Evolutionary conservation across 2,329 filamentous ascomycete species (phyloP).

Genomic region (Fusarium heterosporum): DNA sequence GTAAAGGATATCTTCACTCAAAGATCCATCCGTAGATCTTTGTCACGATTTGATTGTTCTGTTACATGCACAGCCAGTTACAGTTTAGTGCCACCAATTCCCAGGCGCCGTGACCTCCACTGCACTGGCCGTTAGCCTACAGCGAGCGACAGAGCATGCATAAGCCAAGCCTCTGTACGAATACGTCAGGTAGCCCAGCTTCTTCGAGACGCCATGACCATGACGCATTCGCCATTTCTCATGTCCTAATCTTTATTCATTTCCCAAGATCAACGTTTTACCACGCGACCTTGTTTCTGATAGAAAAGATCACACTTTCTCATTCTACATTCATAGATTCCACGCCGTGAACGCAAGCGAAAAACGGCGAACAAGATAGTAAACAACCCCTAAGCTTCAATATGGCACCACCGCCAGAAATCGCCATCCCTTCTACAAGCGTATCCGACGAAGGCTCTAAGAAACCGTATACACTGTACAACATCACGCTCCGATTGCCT

Average conservation of each 20-base stretch:
- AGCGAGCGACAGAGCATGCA: slow-evolving; percentile 24
- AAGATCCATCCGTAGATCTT: neutral
- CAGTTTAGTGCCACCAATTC: slow-evolving; percentile 26
- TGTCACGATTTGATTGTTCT: neutral
- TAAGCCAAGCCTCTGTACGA: slow-evolving; percentile 27
- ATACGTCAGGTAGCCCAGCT: slow-evolving; percentile 29
- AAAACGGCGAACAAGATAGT: neutral
- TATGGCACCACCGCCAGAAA: slow-evolving; percentile 75
- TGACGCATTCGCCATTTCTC: slow-evolving; percentile 36
- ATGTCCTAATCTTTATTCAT: slow-evolving; percentile 15
- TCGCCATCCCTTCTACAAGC: slow-evolving; percentile 75
- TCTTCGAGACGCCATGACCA: slow-evolving; percentile 22
- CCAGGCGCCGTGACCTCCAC: slow-evolving; percentile 28
- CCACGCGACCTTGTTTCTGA: neutral
- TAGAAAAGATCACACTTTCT: neutral
- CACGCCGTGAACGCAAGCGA: neutral
- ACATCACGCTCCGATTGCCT: slow-evolving; percentile 80
- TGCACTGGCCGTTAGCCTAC: slow-evolving; percentile 15
- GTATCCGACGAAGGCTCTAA: slow-evolving; percentile 62
- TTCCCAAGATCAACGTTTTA: neutral
- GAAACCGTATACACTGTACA: slow-evolving; percentile 82
- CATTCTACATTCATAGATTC: neutral
- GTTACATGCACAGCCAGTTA: slow-evolving; percentile 32
- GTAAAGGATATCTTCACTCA: too few relatives aligned
- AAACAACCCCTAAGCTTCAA: slow-evolving; percentile 29